phyloP scores from a whole-genome alignment of 177 flowering plant genomes.

The Vitis hybrid region DNA sequence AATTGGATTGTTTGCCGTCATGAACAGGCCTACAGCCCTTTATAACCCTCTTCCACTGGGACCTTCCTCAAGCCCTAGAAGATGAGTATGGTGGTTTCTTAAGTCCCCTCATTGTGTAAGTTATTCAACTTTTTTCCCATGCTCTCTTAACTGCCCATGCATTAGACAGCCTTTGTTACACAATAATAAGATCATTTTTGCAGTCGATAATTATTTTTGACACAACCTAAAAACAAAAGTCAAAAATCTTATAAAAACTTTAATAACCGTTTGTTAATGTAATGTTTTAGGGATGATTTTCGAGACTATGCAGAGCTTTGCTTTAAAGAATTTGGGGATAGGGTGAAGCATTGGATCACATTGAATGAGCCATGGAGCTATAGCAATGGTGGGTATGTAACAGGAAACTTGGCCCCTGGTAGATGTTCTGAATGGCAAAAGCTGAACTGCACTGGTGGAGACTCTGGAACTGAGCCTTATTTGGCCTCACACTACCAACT shows the following conservation, averaged over 20 bases:
- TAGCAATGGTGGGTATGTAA: conserved; percentile 32
- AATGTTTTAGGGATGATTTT: conserved; percentile 44
- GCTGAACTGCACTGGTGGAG: conserved; percentile 47
- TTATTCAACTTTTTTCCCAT: neutral
- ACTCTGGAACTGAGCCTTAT: conserved; percentile 65
- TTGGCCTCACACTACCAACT: conserved; percentile 49
- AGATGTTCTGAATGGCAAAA: conserved; percentile 49
- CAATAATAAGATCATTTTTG: no score
- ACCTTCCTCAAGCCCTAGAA: conserved; percentile 53
- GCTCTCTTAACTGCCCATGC: neutral
- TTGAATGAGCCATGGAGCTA: conserved; percentile 57
- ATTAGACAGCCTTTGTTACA: neutral
- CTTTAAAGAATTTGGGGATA: conserved; percentile 54
- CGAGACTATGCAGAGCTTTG: conserved; percentile 48
- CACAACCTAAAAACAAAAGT: no score
- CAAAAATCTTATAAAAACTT: no score
- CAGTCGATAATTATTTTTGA: no score
- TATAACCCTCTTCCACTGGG: conserved; percentile 63
- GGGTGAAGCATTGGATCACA: conserved; percentile 66
- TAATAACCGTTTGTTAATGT: neutral
- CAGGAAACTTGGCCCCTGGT: conserved; percentile 45
- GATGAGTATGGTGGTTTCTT: conserved; percentile 63
- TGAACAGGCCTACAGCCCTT: conserved; percentile 47
- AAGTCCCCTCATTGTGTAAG: conserved; percentile 53
- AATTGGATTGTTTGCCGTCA: neutral